phyloP scores from a whole-genome alignment of 495 filamentous ascomycete species.

The Aspergillus saccharolyticus region DNA sequence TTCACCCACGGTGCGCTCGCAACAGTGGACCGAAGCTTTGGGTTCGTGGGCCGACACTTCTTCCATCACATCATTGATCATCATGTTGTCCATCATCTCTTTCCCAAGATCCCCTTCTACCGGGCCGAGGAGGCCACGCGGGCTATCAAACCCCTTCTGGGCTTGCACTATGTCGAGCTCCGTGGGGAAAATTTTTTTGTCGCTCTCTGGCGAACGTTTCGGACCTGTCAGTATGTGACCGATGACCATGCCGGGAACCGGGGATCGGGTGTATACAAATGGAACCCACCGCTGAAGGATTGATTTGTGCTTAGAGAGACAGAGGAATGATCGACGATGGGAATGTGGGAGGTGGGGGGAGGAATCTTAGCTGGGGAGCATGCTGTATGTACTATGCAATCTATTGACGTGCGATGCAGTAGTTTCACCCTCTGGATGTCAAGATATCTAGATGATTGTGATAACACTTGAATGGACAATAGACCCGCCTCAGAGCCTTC shows the following conservation, averaged over 20 bases:
- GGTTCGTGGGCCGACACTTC: conserved; percentile 75
- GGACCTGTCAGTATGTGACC: not conserved
- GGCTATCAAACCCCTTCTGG: not conserved
- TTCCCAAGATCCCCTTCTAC: conserved; percentile 34
- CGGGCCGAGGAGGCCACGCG: conserved; percentile 3
- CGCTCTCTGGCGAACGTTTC: not conserved
- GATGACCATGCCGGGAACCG: not conserved
- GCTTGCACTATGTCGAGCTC: not conserved
- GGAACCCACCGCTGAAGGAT: too few relatives aligned
- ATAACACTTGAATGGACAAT: too few relatives aligned
- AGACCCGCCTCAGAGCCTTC: too few relatives aligned
- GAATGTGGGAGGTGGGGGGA: too few relatives aligned
- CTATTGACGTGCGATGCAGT: too few relatives aligned
- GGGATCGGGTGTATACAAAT: not conserved
- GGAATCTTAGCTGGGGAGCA: too few relatives aligned
- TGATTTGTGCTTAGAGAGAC: too few relatives aligned
- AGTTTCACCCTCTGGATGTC: too few relatives aligned
- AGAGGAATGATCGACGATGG: too few relatives aligned
- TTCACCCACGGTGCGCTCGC: conserved; percentile 77
- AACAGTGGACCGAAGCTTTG: conserved; percentile 83
- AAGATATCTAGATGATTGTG: too few relatives aligned
- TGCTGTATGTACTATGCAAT: too few relatives aligned
- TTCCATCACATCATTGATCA: conserved; percentile 87
- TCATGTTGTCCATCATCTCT: conserved; percentile 83
- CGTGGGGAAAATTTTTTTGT: not conserved